Evolutionary conservation across 2,329 filamentous ascomycete species (phyloP).

Genomic region (Aureobasidium sp.): DNA sequence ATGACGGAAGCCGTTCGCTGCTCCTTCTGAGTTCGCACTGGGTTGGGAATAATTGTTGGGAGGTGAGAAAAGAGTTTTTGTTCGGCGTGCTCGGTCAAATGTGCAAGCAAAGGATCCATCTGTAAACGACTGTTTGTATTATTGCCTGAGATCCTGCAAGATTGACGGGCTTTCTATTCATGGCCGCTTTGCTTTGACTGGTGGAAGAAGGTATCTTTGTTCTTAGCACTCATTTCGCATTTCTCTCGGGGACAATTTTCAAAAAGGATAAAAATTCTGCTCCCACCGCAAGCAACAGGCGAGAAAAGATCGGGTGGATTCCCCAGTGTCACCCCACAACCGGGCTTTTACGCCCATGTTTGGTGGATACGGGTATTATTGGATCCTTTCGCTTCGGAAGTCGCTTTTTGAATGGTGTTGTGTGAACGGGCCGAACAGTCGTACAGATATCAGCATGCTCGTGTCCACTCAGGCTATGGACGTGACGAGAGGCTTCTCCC

Average conservation of each 20-base stretch:
- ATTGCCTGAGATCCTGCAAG: too few species aligned
- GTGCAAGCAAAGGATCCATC: neutral
- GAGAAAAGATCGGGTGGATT: conserved; percentile 2
- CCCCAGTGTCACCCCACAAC: conserved; percentile 2
- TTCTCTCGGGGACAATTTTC: neutral
- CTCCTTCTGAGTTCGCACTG: neutral
- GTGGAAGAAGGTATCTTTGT: neutral
- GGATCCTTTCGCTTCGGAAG: neutral
- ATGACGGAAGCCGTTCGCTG: neutral
- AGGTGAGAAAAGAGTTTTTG: neutral
- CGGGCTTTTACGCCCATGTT: neutral
- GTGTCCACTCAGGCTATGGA: neutral
- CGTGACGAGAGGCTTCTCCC: neutral
- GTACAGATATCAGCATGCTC: too few species aligned
- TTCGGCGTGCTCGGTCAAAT: neutral
- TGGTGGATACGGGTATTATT: neutral
- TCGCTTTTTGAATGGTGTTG: neutral
- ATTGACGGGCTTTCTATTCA: too few species aligned
- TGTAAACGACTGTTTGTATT: neutral
- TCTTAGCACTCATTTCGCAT: neutral
- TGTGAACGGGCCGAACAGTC: neutral
- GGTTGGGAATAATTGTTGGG: conserved; percentile 5
- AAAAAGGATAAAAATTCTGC: neutral
- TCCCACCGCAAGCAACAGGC: neutral
- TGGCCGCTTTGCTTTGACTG: too few species aligned